A percentile compares a stretch with the other conserved stretches of the same genome.
These are phyloP conservation scores for Carex sylvatica DNA, from an alignment of 202 grass and related monocot species.

Conservation along the genomic window DNA sequence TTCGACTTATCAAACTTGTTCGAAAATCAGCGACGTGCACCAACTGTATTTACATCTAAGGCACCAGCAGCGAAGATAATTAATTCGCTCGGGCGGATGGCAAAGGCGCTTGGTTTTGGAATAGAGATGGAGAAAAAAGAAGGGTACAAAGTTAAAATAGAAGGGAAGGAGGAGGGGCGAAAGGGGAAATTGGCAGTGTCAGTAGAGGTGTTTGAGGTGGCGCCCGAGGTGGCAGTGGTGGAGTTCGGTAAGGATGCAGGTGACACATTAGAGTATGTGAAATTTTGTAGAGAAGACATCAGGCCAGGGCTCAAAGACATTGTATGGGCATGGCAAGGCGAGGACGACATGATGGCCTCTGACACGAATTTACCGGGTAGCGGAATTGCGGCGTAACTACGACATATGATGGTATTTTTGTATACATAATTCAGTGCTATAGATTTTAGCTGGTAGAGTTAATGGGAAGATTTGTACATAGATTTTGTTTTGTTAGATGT, in stretches of 20 bases:
- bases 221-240: constrained; percentile 55
- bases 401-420: background rate
- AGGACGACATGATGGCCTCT: background rate
- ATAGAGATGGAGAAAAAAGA: constrained; percentile 39
- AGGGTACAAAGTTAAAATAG: constrained; percentile 52
- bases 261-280: constrained; percentile 70
- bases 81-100: constrained; percentile 44
- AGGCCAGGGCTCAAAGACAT: constrained; percentile 64
- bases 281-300: constrained; percentile 72
- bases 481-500: background rate
- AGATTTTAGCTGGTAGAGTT: background rate
- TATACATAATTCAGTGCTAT: background rate
- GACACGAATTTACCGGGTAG: background rate
- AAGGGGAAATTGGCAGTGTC: constrained; percentile 51
- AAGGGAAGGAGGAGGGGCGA: constrained; percentile 36
- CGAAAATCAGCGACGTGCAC: constrained; percentile 48
- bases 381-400: background rate
- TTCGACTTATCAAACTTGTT: constrained; percentile 90
- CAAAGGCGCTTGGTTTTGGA: constrained; percentile 43
- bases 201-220: constrained; percentile 82
- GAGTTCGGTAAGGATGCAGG: constrained; percentile 83
- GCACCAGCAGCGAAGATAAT: constrained; percentile 45
- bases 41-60: constrained; percentile 73
- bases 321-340: constrained; percentile 97
- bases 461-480: background rate